phyloP scores from a whole-genome alignment of 1,284 basidiomycete species.

The Cutaneotrichosporon mucoides region DNA sequence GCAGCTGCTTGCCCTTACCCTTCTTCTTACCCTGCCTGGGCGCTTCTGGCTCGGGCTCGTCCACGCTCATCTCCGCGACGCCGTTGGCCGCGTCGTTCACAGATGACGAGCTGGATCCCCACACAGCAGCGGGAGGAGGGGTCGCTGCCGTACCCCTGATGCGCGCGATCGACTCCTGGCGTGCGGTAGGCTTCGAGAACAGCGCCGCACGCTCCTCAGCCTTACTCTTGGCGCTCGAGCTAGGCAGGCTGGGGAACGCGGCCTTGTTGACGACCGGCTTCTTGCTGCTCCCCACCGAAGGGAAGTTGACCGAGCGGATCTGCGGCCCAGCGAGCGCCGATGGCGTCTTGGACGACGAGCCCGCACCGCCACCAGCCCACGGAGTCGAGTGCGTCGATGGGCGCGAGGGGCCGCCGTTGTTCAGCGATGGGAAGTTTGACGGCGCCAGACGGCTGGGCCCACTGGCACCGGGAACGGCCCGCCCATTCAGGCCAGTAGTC shows the following conservation, averaged over 20 bases:
- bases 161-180: constrained; percentile 64
- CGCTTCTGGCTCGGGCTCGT: constrained; percentile 5
- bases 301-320: constrained; percentile 43
- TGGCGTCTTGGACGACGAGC: constrained; percentile 32
- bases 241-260: constrained; percentile 67
- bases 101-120: constrained; percentile 15
- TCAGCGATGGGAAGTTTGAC: constrained; percentile 39
- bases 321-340: constrained; percentile 28
- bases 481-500: constrained; percentile 44
- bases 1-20: constrained; percentile 75
- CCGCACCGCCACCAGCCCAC: constrained; percentile 42
- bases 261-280: constrained; percentile 43
- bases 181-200: constrained; percentile 55
- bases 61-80: constrained; percentile 20
- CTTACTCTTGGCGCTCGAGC: constrained; percentile 51
- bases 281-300: constrained; percentile 18
- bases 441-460: constrained; percentile 3
- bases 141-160: constrained; percentile 58
- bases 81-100: constrained; percentile 12
- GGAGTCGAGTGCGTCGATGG: constrained; percentile 36
- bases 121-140: constrained; percentile 45
- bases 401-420: constrained; percentile 12
- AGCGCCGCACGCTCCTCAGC: constrained; percentile 41
- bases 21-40: constrained; percentile 53
- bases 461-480: constrained; percentile 38